A percentile compares a stretch with the other conserved stretches of the same genome.
These are phyloP conservation scores for Graphilbum sp. DNA, from an alignment of 2,329 filamentous ascomycete species.

Conservation along the genomic window DNA sequence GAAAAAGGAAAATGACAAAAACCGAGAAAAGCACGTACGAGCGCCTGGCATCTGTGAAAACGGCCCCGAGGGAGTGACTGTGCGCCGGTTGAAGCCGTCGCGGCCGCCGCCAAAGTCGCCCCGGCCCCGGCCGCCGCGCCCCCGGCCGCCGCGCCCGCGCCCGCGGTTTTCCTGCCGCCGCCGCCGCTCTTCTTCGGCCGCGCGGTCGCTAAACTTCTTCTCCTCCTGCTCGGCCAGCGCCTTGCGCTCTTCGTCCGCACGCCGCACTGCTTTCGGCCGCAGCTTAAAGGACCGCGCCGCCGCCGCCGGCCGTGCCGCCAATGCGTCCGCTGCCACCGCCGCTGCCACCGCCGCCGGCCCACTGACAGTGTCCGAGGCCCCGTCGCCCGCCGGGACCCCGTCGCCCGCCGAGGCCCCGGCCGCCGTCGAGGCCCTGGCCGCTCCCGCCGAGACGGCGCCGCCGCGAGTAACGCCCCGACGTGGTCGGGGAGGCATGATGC, in stretches of 20 bases:
- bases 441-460: not conserved
- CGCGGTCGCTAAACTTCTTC: constrained; percentile 14
- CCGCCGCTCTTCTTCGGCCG: constrained; percentile 15
- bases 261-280: constrained; percentile 17
- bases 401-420: constrained; percentile 1
- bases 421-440: constrained; percentile 2
- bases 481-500: constrained; percentile 7
- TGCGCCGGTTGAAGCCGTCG: constrained; percentile 15
- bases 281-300: constrained; percentile 12
- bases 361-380: not conserved
- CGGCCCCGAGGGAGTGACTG: constrained; percentile 17
- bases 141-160: constrained; percentile 15
- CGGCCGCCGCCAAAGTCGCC: constrained; percentile 11
- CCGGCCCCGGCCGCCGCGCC: constrained; percentile 13
- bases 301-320: too few relatives aligned
- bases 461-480: constrained; percentile 6
- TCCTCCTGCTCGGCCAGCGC: constrained; percentile 19
- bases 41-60: constrained; percentile 17
- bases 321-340: too few relatives aligned
- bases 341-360: not conserved
- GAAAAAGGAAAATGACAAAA: constrained; percentile 5
- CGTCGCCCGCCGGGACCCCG: constrained; percentile 2
- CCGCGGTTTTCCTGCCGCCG: constrained; percentile 11
- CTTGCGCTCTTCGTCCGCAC: constrained; percentile 18
- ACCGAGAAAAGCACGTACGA: constrained; percentile 10